Base-by-base conservation (phyloP, 2,329 filamentous ascomycete species). In the Colletotrichum caudatum region DNA sequence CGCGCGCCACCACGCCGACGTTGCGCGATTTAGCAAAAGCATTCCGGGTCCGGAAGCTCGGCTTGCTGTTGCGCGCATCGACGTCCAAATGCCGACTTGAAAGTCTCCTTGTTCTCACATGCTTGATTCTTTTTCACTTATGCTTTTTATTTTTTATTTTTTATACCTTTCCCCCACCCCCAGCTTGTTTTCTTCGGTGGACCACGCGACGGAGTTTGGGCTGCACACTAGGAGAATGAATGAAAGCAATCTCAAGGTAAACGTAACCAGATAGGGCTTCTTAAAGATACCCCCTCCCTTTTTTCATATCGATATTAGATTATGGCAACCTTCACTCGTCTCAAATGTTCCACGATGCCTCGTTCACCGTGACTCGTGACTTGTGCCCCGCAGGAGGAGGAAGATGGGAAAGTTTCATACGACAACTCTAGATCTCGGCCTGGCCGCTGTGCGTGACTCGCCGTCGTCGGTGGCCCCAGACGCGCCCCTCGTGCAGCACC, bases 251-350 rank as follows among this genome's bases (percentile, higher is more conserved):
- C 23, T 26, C n/a, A 39, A 63, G 46, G 35, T 26, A 63, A 53
- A 63, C 23, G 60, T 50, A 63, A 53, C 60, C 35, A 63, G 60
- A 63, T 39, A 51, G 60, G 35, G 35, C 60, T 41, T 63, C 23
- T 53, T 51, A 53, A 41, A 29, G 60, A 63, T 63, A 63, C 59
- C 60, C 60, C 18, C 58, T n/a, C 44, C 46, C 41, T 35, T 20
- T 41, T 39, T 53, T 11, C n/a, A 62, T 35, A 41, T 41, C 9
- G n/a, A 53, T 51, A 2, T 26, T 26, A 41, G 35, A 9, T 18
- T 29, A 3, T 20, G 29, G 16, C 14, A 53, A 33, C 11, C 2
- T 5, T 29, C 16, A 14, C 50, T 29, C 26, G 23, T 51, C 50
- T 20, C n/a, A 51, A 51, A 18, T 39, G 6, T 8, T 6, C 46